A percentile compares a stretch with the other conserved stretches of the same genome.
Conservation (phyloP, 345 rosid species). For the Gossypium mustelinum region DNA sequence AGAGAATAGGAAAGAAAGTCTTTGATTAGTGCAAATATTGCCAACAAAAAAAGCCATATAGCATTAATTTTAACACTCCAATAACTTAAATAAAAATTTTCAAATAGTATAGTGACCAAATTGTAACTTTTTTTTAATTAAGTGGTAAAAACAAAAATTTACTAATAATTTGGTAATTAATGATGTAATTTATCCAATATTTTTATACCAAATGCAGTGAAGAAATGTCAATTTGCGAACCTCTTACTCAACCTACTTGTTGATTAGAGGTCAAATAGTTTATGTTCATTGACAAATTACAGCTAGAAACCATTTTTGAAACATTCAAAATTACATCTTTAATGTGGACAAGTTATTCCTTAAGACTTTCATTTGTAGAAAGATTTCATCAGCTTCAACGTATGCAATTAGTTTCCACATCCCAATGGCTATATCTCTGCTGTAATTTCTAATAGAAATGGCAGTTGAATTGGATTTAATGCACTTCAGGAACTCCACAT, state of each 20-base stretch:
- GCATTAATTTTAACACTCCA: no score
- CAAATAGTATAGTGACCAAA: no score
- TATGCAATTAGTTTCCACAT: neutral
- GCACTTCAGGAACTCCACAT: neutral
- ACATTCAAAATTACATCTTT: constrained; percentile 8
- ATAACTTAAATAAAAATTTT: no score
- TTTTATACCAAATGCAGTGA: neutral
- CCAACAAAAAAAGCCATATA: no score
- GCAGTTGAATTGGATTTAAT: neutral
- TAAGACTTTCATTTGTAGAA: neutral
- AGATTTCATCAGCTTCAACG: constrained; percentile 11
- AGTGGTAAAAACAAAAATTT: no score
- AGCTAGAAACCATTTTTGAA: constrained; percentile 8
- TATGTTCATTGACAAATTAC: constrained; percentile 12
- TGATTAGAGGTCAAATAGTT: neutral
- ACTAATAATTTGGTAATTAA: no score
- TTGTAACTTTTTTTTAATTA: no score
- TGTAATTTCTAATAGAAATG: neutral
- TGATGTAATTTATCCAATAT: no score
- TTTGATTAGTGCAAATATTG: no score
- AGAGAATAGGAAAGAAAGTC: no score
- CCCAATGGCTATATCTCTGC: neutral
- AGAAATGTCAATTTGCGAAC: constrained; percentile 5
- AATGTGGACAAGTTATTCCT: neutral
- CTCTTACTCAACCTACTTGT: constrained; percentile 19